Percentiles rank a stretch among this genome's conserved stretches.
phyloP scores from a whole-genome alignment of 148 eudicot genomes.

The Pouteria glomerata region DNA sequence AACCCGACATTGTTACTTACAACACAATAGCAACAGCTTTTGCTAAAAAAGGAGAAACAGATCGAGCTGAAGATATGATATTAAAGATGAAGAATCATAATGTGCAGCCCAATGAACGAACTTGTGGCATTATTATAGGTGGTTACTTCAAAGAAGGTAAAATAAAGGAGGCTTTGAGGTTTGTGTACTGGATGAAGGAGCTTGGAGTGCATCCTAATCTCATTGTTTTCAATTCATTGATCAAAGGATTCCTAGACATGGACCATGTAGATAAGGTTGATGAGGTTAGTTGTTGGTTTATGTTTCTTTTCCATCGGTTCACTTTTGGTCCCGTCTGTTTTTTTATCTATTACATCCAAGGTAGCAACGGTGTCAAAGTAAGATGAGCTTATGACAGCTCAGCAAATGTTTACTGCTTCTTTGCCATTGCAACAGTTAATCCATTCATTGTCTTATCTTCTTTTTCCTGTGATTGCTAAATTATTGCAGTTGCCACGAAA shows the following conservation, averaged over 20 bases:
- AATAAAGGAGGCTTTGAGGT: conserved; percentile 54
- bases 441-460: background rate
- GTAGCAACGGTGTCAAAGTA: background rate
- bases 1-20: conserved; percentile 55
- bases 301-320: background rate
- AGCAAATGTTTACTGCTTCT: background rate
- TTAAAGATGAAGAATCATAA: conserved; percentile 51
- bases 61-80: conserved; percentile 48
- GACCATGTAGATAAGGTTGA: conserved; percentile 52
- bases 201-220: conserved; percentile 49
- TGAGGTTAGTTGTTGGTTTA: conserved; percentile 37
- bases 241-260: conserved; percentile 57
- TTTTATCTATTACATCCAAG: background rate
- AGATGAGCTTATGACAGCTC: background rate
- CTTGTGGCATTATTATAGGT: conserved; percentile 50
- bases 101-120: conserved; percentile 59
- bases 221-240: conserved; percentile 54
- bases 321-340: background rate
- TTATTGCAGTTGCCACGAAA: background rate
- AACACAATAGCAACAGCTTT: conserved; percentile 61
- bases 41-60: conserved; percentile 46
- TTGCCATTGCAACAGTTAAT: background rate
- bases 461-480: background rate
- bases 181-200: conserved; percentile 65
- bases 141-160: conserved; percentile 72